These are phyloP conservation scores for Diplocarpon rosae DNA, from an alignment of 2,329 filamentous ascomycete genomes.

Conservation along the genomic window DNA sequence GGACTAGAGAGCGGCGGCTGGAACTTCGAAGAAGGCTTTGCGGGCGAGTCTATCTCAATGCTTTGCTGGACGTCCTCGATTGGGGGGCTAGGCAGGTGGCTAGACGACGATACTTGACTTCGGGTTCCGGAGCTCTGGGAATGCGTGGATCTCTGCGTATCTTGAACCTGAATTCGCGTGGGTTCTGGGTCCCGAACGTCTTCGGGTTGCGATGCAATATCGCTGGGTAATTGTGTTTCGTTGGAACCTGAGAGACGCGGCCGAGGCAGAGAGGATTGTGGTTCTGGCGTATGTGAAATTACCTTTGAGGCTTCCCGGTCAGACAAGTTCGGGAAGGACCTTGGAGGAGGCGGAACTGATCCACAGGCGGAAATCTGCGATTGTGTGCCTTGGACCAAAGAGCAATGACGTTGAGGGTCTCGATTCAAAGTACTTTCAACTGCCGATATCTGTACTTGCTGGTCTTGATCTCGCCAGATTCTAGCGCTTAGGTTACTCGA, in stretches of 20 bases:
- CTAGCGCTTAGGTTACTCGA: no score
- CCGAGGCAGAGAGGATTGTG: no score
- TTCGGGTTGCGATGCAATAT: neutral
- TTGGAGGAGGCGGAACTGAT: no score
- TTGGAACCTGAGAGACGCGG: neutral
- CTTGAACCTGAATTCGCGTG: neutral
- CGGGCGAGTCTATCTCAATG: conserved; percentile 4
- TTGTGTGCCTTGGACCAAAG: no score
- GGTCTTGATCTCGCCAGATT: no score
- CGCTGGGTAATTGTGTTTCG: neutral
- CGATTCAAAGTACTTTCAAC: no score
- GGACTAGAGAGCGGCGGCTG: neutral
- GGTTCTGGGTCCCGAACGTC: neutral
- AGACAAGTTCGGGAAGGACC: no score
- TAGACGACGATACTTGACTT: conserved; percentile 3
- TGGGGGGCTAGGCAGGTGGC: conserved; percentile 6
- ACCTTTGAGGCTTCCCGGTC: no score
- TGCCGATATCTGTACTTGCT: no score
- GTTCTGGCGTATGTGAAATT: no score
- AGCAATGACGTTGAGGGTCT: no score
- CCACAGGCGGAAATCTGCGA: no score
- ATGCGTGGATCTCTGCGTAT: neutral
- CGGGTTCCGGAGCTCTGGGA: neutral
- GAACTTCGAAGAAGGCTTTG: neutral
- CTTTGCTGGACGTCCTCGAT: conserved; percentile 6